These are phyloP conservation scores for Neurospora sp. DNA, from an alignment of 495 filamentous ascomycete species.

Conservation along the genomic window DNA sequence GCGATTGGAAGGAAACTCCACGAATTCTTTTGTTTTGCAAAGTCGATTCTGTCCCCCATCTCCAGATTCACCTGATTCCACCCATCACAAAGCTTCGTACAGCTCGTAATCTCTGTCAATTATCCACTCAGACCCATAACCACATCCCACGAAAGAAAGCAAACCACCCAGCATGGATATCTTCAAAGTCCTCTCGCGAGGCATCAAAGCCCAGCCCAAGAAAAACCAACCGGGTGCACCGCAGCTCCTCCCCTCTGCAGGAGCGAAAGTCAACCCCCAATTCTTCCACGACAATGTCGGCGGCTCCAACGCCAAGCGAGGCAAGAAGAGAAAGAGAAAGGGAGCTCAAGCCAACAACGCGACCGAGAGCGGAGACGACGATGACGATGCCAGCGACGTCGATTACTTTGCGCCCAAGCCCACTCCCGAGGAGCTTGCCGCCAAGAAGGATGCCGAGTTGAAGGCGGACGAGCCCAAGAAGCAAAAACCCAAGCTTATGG, in stretches of 20 bases:
- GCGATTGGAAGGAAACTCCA: background rate
- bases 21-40: background rate
- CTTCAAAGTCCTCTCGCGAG: constrained; percentile 56
- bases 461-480: constrained; percentile 13
- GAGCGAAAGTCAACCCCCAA: constrained; percentile 38
- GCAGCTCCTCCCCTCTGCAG: constrained; percentile 39
- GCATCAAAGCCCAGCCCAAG: constrained; percentile 38
- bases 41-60: background rate
- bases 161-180: constrained; percentile 44
- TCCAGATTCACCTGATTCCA: background rate
- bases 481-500: constrained; percentile 25
- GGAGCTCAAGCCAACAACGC: constrained; percentile 15
- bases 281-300: constrained; percentile 36
- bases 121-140: background rate
- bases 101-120: background rate
- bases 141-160: background rate
- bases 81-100: background rate
- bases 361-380: constrained; percentile 13
- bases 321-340: constrained; percentile 42
- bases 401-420: constrained; percentile 40
- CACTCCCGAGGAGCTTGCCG: constrained; percentile 6
- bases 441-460: constrained; percentile 6
- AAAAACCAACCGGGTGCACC: constrained; percentile 16
- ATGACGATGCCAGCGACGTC: constrained; percentile 27
- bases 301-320: constrained; percentile 11